A percentile compares a stretch with the other conserved stretches of the same genome.
Conservation (phyloP, 352 stramenopile species). For the Pythium utonaiense region DNA sequence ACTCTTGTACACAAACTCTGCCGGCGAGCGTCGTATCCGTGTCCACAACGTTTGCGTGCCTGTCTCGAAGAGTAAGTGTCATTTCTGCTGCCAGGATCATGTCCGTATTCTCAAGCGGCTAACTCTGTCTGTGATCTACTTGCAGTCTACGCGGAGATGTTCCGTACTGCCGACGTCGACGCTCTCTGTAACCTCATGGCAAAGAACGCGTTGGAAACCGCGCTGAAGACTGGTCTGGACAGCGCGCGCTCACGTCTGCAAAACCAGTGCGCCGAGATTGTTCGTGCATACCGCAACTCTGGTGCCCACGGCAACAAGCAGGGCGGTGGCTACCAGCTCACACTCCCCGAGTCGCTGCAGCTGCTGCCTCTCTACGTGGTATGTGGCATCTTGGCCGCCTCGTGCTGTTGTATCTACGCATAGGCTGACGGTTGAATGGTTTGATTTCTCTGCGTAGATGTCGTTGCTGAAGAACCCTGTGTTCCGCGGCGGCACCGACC, state of each 20-base stretch:
- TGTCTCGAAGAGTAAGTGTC: conserved; percentile 81
- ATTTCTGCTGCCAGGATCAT: no score
- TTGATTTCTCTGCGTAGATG: conserved; percentile 66
- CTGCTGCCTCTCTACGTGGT: conserved; percentile 95
- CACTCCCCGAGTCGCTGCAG: conserved; percentile 90
- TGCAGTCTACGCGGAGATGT: conserved; percentile 89
- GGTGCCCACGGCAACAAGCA: conserved; percentile 71
- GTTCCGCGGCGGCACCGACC: conserved; percentile 95
- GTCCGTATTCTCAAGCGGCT: no score
- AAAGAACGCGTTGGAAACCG: conserved; percentile 93
- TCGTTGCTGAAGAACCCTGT: conserved; percentile 97
- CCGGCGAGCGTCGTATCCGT: conserved; percentile 96
- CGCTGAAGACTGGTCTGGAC: conserved; percentile 94
- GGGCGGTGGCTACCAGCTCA: conserved; percentile 68
- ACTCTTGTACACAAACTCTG: conserved; percentile 97
- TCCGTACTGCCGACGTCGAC: conserved; percentile 92
- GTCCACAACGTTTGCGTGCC: conserved; percentile 97
- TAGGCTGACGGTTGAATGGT: neutral
- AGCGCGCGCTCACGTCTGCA: conserved; percentile 92
- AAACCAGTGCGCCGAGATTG: conserved; percentile 91
- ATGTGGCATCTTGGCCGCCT: conserved; percentile 19
- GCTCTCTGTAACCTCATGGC: conserved; percentile 93
- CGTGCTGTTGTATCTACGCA: neutral
- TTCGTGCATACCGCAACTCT: conserved; percentile 87
- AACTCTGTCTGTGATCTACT: neutral